A percentile compares a stretch with the other conserved stretches of the same genome.
Evolutionary conservation across 1,284 basidiomycete genomes (phyloP).

Genomic region (Trichosporon asahii): DNA sequence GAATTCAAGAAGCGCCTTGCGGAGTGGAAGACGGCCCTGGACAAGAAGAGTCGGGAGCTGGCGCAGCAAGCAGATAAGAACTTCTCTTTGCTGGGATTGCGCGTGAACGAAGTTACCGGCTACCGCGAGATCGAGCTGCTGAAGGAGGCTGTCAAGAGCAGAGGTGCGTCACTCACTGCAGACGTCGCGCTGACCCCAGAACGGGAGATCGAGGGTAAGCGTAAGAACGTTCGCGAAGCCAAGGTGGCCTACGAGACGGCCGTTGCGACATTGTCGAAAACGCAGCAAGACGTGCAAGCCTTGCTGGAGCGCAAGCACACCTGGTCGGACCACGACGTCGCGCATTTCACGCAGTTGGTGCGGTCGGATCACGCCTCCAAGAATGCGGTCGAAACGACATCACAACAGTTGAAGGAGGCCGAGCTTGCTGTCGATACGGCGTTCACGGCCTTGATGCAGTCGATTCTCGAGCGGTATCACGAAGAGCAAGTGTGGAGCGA

Average conservation of each 20-base stretch:
- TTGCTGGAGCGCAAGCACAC: conserved; percentile 81
- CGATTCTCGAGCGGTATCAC: conserved; percentile 82
- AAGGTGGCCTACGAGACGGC: conserved; percentile 72
- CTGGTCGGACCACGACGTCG: conserved; percentile 73
- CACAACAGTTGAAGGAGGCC: conserved; percentile 61
- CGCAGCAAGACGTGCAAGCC: conserved; percentile 85
- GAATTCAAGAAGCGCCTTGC: conserved; percentile 13
- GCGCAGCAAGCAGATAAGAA: conserved; percentile 48
- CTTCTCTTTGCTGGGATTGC: conserved; percentile 68
- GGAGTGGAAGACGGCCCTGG: neutral
- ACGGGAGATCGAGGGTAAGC: conserved; percentile 47
- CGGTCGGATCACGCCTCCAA: conserved; percentile 80
- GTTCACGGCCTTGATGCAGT: conserved; percentile 78
- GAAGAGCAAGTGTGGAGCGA: conserved; percentile 97
- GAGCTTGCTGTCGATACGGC: conserved; percentile 77
- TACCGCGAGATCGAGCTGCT: conserved; percentile 83
- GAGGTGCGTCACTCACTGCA: conserved; percentile 15
- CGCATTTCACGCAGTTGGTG: conserved; percentile 77
- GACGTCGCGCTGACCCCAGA: conserved; percentile 29
- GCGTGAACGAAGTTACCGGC: conserved; percentile 80
- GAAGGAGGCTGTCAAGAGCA: conserved; percentile 54
- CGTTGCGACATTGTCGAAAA: conserved; percentile 67
- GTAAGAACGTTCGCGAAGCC: conserved; percentile 65
- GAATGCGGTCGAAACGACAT: conserved; percentile 68
- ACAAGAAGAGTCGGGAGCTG: conserved; percentile 16